Evolutionary conservation across 2,329 filamentous ascomycete genomes (phyloP).

Genomic region (Xylariaceae sp.): DNA sequence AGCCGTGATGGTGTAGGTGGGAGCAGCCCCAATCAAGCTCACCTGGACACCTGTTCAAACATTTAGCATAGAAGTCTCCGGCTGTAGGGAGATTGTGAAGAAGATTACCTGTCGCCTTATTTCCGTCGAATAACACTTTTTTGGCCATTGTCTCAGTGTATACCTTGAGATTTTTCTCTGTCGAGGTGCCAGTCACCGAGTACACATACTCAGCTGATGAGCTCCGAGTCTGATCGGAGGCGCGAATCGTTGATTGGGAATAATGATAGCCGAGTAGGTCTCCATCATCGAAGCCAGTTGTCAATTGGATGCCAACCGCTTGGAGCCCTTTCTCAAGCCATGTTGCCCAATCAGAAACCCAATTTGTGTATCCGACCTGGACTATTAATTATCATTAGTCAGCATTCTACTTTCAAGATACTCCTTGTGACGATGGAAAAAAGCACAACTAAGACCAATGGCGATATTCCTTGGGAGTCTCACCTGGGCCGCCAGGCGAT

Average conservation of each 20-base stretch:
- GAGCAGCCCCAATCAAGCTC: no score
- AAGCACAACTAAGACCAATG: no score
- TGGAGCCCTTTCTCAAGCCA: background rate
- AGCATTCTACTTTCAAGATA: no score
- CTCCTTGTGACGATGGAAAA: no score
- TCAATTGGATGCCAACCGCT: background rate
- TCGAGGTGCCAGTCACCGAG: background rate
- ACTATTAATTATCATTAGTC: no score
- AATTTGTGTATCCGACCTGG: no score
- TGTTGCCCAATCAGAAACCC: background rate
- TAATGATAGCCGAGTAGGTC: background rate
- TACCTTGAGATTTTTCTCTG: background rate
- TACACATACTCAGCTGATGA: background rate
- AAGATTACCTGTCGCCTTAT: background rate
- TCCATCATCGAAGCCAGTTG: background rate
- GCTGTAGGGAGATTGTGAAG: constrained; percentile 7
- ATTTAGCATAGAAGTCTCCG: background rate
- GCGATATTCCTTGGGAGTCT: no score
- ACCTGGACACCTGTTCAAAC: no score
- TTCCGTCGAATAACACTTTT: background rate
- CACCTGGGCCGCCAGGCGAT: no score
- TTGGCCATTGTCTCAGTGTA: background rate
- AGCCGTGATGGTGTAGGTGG: constrained; percentile 19
- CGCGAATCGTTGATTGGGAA: background rate
- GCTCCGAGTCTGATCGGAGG: background rate